Conservation (phyloP, 768 basidiomycete genomes). For the Mrakia blollopis region DNA sequence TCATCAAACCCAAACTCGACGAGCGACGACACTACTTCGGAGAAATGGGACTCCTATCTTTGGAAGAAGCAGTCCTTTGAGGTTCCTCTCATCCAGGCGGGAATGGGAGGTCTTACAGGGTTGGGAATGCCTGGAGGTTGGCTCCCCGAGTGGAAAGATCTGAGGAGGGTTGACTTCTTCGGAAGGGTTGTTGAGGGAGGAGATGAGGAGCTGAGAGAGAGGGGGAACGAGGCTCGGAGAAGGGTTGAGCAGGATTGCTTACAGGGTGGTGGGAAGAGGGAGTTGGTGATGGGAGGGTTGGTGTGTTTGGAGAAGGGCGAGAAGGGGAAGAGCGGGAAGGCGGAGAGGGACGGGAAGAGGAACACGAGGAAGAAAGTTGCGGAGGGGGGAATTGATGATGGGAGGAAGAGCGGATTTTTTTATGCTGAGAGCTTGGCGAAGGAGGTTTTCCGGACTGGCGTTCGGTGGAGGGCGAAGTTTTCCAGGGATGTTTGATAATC, state of each 20-base stretch:
- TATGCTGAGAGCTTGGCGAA: too few species aligned
- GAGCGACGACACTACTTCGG: background rate
- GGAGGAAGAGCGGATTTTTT: too few species aligned
- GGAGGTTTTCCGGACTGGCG: too few species aligned
- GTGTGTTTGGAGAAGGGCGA: background rate
- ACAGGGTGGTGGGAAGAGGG: background rate
- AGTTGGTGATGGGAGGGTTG: background rate
- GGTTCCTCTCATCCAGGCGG: conserved; percentile 60
- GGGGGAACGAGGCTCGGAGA: background rate
- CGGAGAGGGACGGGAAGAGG: background rate
- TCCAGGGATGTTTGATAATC: too few species aligned
- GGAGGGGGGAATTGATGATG: too few species aligned
- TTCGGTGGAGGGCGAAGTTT: too few species aligned
- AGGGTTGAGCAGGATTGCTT: background rate
- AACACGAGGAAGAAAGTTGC: background rate
- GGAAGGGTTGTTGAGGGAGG: background rate
- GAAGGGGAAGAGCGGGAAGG: background rate
- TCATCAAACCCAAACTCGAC: conserved; percentile 37
- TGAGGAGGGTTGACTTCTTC: background rate
- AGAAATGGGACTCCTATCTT: conserved; percentile 28
- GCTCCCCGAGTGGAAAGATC: background rate
- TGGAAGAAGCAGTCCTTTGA: conserved; percentile 63
- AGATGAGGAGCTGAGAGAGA: background rate
- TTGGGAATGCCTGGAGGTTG: background rate
- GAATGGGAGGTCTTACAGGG: background rate